Conservation (phyloP, 495 filamentous ascomycete species). For the Xeromyces bisporus region DNA sequence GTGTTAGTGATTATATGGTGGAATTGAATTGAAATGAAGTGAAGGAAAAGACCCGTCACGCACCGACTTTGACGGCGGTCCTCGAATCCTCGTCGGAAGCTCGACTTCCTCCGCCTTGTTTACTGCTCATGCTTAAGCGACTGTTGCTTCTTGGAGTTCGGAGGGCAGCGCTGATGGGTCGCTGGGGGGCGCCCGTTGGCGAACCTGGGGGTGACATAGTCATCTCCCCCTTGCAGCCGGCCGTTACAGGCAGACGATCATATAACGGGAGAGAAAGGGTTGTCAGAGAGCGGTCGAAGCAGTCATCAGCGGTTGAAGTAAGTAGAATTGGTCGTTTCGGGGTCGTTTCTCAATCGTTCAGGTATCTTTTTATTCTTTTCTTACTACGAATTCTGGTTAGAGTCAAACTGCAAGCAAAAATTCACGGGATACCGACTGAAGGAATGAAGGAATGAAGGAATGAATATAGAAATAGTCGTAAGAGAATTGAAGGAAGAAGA, state of each 20-base stretch:
- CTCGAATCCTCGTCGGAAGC: slow-evolving; percentile 86
- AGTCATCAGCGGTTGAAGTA: not conserved
- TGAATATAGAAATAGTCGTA: no score
- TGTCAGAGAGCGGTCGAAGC: not conserved
- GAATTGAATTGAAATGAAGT: slow-evolving; percentile 5
- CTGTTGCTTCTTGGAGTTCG: slow-evolving; percentile 68
- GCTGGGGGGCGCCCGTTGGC: slow-evolving; percentile 38
- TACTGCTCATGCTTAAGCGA: slow-evolving; percentile 78
- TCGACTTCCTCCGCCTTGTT: slow-evolving; percentile 61
- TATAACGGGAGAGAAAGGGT: not conserved
- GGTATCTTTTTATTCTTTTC: not conserved
- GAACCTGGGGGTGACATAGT: slow-evolving; percentile 42
- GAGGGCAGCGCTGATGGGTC: slow-evolving; percentile 78
- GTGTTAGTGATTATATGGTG: no score
- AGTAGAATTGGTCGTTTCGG: no score
- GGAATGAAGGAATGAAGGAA: no score
- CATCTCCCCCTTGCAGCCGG: slow-evolving; percentile 19
- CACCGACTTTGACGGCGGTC: slow-evolving; percentile 99
- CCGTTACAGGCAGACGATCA: not conserved
- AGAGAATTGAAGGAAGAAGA: no score
- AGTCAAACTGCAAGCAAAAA: not conserved
- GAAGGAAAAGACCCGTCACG: slow-evolving; percentile 24
- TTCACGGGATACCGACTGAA: no score
- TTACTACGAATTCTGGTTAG: not conserved
- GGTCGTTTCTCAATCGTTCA: no score